These are phyloP conservation scores for Zygosaccharomyces pseudorouxii DNA, from an alignment of 805 yeast genomes.

Conservation along the genomic window DNA sequence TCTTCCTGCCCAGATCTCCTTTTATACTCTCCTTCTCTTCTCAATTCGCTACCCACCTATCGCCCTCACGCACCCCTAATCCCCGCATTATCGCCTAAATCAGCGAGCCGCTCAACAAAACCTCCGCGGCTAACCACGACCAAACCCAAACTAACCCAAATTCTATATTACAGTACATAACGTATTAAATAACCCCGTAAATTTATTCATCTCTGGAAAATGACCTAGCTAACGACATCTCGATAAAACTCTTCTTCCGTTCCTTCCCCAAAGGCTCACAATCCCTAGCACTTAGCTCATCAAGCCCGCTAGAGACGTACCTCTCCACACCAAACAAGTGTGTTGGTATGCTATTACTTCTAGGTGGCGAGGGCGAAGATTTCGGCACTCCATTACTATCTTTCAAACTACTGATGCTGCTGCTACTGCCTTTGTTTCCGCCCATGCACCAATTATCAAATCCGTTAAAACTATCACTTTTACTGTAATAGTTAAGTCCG, in stretches of 20 bases:
- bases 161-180: too few species aligned
- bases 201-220: not conserved
- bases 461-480: not conserved
- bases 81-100: too few species aligned
- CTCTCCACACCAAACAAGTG: slow-evolving; percentile 30
- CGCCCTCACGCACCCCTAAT: too few species aligned
- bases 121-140: too few species aligned
- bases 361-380: not conserved
- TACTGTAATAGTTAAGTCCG: not conserved
- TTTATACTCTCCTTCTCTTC: too few species aligned
- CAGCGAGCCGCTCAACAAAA: too few species aligned
- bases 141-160: too few species aligned
- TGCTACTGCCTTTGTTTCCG: not conserved
- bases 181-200: not conserved
- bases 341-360: slow-evolving; percentile 21
- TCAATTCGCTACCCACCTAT: too few species aligned
- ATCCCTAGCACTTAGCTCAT: slow-evolving; percentile 12
- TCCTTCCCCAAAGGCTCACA: not conserved
- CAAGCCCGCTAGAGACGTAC: slow-evolving; percentile 28
- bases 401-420: not conserved
- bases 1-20: too few species aligned
- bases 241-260: slow-evolving; percentile 4
- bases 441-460: not conserved
- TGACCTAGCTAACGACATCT: slow-evolving; percentile 5
- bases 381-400: not conserved